Evolutionary conservation across 1,139 yeast genomes (phyloP), one percentile per base, ranked within the genome.

Genomic region (Spathaspora jeffriesii): DNA sequence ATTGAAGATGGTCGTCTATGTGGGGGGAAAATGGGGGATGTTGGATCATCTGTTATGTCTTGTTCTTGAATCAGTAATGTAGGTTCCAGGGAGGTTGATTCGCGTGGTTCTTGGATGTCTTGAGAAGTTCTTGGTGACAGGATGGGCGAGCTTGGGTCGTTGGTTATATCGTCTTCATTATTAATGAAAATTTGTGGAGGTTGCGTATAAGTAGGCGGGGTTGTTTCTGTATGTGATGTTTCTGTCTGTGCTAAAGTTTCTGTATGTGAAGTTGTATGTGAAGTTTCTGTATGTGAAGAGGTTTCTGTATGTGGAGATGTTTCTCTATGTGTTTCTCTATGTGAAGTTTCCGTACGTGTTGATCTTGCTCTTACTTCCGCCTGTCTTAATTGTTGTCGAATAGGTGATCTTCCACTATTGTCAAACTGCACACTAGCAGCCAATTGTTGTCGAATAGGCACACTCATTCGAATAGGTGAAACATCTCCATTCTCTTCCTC

Each of bases 11-110:
- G 45, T 17, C 52, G 43, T 22, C 18, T 15, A 22, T 27, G 8
- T 9, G 54, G 52, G 10, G 49, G 42, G 2, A 43, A 17, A 23
- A 51, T 32, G 9, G 58, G 56, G 21, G 58, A 51, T n/a, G 40
- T 31, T 17, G 57, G 51, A 31, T 44, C 48, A 45, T 58, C 61
- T 2, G 54, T 50, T 13, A 58, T 53, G 47, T 58, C 62, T 37
- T 61, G 58, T 23, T 58, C 64, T 21, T 45, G 45, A 11, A 37
- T 18, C 4, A 2, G 10, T 14, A 30, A 30, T 13, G 4, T 11
- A 10, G 9, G 38, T 15, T 28, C n/a, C 8, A 28, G 7, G 7
- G 23, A 34, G 9, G 20, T 17, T 32, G 37, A 34, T 17, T 18
- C n/a, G 11, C 21, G 9, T 34, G 21, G 4, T 11, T 18, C 7